Percentiles rank a stretch among this genome's conserved stretches.
Evolutionary conservation across 2,329 filamentous ascomycete genomes (phyloP).

Genomic region (Paecilomyces formosus): DNA sequence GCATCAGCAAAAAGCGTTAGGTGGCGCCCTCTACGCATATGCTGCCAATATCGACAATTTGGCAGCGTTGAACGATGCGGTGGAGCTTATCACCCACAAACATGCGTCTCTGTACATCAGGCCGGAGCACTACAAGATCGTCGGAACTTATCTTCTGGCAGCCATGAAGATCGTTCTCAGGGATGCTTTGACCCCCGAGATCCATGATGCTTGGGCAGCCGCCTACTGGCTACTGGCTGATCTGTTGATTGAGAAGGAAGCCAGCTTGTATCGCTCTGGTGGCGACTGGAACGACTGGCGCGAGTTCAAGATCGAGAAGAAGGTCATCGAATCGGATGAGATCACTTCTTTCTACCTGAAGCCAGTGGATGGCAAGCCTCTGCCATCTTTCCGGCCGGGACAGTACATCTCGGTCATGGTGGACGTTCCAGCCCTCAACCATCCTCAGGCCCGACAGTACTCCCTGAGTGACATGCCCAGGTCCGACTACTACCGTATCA

Average conservation of each 20-base stretch:
- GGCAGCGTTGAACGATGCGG: slow-evolving; percentile 46
- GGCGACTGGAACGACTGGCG: slow-evolving; percentile 56
- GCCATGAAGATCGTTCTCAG: slow-evolving; percentile 63
- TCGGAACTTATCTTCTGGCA: slow-evolving; percentile 60
- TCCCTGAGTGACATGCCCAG: slow-evolving; percentile 61
- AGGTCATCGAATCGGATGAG: slow-evolving; percentile 56
- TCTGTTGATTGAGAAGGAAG: slow-evolving; percentile 60
- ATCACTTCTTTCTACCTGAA: slow-evolving; percentile 59
- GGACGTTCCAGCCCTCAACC: slow-evolving; percentile 51
- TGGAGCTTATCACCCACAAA: slow-evolving; percentile 68
- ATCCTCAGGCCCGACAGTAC: slow-evolving; percentile 63
- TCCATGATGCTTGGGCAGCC: slow-evolving; percentile 60
- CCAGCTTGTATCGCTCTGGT: slow-evolving; percentile 46
- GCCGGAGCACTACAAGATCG: slow-evolving; percentile 62
- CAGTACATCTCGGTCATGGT: slow-evolving; percentile 64
- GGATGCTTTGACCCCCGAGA: slow-evolving; percentile 56
- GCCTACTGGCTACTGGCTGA: slow-evolving; percentile 67
- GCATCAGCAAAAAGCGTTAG: slow-evolving; percentile 63
- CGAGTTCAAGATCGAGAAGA: slow-evolving; percentile 55
- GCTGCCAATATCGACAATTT: slow-evolving; percentile 66
- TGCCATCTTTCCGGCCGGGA: slow-evolving; percentile 60
- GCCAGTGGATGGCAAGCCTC: slow-evolving; percentile 49
- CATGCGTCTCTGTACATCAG: slow-evolving; percentile 63
- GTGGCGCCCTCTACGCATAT: slow-evolving; percentile 61
- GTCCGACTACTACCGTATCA: slow-evolving; percentile 60